Evolutionary conservation across 1,284 basidiomycete species (phyloP), one percentile per base, ranked within the genome.

Genomic region (Sporisorium scitamineum): DNA sequence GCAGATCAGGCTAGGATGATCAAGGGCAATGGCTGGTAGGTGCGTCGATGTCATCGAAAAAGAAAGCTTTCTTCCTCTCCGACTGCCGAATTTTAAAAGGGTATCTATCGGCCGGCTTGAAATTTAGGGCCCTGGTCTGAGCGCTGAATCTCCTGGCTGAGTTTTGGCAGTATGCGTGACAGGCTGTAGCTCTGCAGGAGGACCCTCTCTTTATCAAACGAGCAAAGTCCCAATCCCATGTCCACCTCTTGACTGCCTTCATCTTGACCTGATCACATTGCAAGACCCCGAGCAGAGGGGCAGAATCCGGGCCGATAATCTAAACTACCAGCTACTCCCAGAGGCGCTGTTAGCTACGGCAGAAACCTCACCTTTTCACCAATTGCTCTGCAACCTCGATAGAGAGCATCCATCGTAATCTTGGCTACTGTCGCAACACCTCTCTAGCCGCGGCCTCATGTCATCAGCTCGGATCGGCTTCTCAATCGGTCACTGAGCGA

Each of bases 61-160:
- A 22, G 26, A 56, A 22, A 22, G 3, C 37, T 44, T 39, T 44
- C 22, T 60, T 53, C 27, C 10, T 16, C 3, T 42, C 67, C 68
- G 68, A 70, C 39, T 56, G 42, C 68, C 68, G 68, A 70, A 8
- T 6, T n/a, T 6, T 7, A 22, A 32, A n/a, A 24, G 44, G 27
- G 5, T 10, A 20, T 11, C 14, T 64, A 54, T 41, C 62, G 68
- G 68, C 68, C 62, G 68, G 54, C 54, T 65, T 26, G 27, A 22
- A 37, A 20, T 24, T 24, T 32, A n/a, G 24, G 9, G 44, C 14
- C 34, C 27, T 54, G 53, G 39, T 39, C 53, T 54, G 53, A 54
- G 53, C 53, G 53, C 53, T 44, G 45, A 54, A 58, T 56, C 53
- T 39, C 29, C 8, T 31, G 24, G 45, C 41, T 45, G 27, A 44